Conservation (phyloP, 164 flowering plant genomes). For the Vitis riparia region DNA sequence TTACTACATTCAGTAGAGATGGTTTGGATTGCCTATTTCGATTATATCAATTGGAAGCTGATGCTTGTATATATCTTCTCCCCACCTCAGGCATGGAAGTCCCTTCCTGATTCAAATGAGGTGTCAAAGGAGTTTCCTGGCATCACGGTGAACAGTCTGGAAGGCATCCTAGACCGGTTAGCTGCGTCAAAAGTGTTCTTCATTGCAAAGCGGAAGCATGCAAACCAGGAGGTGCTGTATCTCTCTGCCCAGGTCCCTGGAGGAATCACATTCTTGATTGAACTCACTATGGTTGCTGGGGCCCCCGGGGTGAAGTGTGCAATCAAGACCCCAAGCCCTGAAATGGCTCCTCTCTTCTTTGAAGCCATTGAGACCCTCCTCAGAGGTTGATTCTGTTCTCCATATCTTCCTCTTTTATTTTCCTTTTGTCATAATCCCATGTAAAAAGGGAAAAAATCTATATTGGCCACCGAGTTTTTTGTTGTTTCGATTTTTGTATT, state of each 20-base stretch:
- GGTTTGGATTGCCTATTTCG: neutral
- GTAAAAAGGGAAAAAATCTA: conserved; percentile 1
- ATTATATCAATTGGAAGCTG: neutral
- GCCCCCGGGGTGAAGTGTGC: conserved; percentile 84
- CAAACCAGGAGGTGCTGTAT: conserved; percentile 87
- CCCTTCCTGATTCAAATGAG: conserved; percentile 93
- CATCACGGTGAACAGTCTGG: conserved; percentile 57
- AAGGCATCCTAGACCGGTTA: conserved; percentile 67
- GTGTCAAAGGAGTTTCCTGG: conserved; percentile 67
- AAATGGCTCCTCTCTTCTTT: conserved; percentile 90
- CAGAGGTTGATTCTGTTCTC: conserved; percentile 32
- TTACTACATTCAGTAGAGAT: no score
- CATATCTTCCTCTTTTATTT: neutral
- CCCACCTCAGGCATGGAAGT: conserved; percentile 82
- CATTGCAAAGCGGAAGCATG: conserved; percentile 87
- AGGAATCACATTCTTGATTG: conserved; percentile 79
- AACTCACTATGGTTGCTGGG: conserved; percentile 73
- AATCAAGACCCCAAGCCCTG: conserved; percentile 84
- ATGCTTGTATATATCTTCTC: neutral
- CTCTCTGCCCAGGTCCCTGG: conserved; percentile 80
- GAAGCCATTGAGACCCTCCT: conserved; percentile 82
- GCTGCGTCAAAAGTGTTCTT: conserved; percentile 86
- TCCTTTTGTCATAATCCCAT: neutral
- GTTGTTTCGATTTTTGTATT: conserved; percentile 2
- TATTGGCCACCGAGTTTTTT: conserved; percentile 8